A percentile compares a stretch with the other conserved stretches of the same genome.
These are phyloP conservation scores for Malassezia brasiliensis DNA, from an alignment of 1,284 basidiomycete species.

Conservation along the genomic window DNA sequence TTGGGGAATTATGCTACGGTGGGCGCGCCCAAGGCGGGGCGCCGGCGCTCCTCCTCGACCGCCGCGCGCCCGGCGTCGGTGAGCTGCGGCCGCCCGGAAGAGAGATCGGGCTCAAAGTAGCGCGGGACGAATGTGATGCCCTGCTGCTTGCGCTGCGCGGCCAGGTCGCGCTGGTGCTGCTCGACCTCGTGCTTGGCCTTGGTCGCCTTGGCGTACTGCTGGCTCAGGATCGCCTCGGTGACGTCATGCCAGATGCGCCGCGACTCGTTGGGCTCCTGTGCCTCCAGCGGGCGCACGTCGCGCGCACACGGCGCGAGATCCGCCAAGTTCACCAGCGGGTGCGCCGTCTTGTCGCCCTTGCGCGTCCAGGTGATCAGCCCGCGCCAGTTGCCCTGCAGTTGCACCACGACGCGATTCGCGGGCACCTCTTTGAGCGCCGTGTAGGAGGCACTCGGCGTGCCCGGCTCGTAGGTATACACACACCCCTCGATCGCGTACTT, in stretches of 20 bases:
- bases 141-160: constrained; percentile 30
- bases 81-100: constrained; percentile 63
- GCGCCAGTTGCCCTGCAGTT: constrained; percentile 81
- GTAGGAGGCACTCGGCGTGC: constrained; percentile 59
- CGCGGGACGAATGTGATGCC: constrained; percentile 54
- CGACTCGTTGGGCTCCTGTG: constrained; percentile 72
- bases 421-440: constrained; percentile 85
- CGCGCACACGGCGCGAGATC: constrained; percentile 70
- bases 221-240: constrained; percentile 57
- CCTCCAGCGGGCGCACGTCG: constrained; percentile 66
- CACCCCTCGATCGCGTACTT: constrained; percentile 82
- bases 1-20: not conserved
- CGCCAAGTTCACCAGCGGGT: constrained; percentile 67
- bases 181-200: constrained; percentile 41
- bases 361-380: constrained; percentile 70
- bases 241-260: constrained; percentile 80
- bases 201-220: constrained; percentile 60
- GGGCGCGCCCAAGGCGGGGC: not conserved
- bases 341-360: constrained; percentile 56
- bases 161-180: constrained; percentile 34
- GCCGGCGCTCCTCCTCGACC: constrained; percentile 37
- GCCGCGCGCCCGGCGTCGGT: constrained; percentile 53
- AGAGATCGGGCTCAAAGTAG: constrained; percentile 67
- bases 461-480: constrained; percentile 62
- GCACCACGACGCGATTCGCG: constrained; percentile 63